These are phyloP conservation scores for Ceratobasidium sp. DNA, from an alignment of 1,284 basidiomycete species.

Conservation along the genomic window DNA sequence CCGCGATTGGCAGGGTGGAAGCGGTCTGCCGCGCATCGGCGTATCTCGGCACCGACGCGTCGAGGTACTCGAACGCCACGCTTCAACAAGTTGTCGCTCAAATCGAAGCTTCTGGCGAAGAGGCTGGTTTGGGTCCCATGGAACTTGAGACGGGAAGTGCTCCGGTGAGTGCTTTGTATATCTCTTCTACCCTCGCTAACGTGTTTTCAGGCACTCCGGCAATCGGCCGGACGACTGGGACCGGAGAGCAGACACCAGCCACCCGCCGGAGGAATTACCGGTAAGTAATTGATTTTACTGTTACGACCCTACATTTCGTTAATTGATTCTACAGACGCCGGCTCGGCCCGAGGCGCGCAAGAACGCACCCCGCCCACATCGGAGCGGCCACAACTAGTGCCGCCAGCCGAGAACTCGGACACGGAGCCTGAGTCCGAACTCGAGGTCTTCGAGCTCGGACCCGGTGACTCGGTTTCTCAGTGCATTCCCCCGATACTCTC, in stretches of 20 bases:
- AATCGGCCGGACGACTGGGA: slow-evolving; percentile 5
- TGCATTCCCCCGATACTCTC: not conserved
- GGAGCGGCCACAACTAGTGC: not conserved
- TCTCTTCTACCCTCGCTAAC: not conserved
- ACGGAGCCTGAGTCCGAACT: not conserved
- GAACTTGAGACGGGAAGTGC: slow-evolving; percentile 2
- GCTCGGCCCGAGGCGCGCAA: no score
- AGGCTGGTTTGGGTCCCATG: slow-evolving; percentile 7
- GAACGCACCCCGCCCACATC: no score
- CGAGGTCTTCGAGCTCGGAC: slow-evolving; percentile 14
- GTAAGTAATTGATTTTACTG: not conserved
- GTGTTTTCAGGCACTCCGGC: not conserved
- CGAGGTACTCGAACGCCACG: not conserved
- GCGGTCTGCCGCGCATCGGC: not conserved
- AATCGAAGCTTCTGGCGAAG: not conserved
- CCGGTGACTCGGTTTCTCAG: slow-evolving; percentile 16
- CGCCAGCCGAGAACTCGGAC: not conserved
- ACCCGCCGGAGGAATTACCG: not conserved
- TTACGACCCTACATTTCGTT: no score
- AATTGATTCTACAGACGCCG: not conserved
- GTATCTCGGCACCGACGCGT: slow-evolving; percentile 5
- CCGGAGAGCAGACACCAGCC: slow-evolving; percentile 4
- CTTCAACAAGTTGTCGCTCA: not conserved
- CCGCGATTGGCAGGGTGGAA: not conserved
- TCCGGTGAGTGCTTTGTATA: not conserved